Conservation (phyloP, 495 filamentous ascomycete species). For the Margaritispora aquatica region DNA sequence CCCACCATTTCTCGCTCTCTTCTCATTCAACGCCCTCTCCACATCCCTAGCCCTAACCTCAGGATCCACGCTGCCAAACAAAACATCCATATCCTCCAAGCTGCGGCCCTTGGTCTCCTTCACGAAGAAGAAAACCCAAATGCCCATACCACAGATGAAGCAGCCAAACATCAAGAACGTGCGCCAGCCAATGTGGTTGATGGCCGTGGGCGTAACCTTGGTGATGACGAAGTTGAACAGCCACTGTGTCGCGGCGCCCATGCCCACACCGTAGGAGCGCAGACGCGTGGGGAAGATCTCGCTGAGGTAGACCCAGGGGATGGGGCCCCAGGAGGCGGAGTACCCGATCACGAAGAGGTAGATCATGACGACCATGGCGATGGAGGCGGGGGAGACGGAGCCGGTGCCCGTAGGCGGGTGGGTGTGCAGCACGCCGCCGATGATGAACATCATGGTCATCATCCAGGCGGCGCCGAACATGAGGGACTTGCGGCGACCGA, state of each 20-base stretch:
- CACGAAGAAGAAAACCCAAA: conserved; percentile 35
- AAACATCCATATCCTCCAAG: conserved; percentile 25
- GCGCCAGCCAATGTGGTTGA: conserved; percentile 43
- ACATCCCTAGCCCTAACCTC: conserved; percentile 32
- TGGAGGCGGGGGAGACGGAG: conserved; percentile 28
- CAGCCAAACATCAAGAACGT: conserved; percentile 53
- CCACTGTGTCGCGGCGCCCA: conserved; percentile 47
- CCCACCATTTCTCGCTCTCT: conserved; percentile 10
- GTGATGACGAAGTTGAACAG: conserved; percentile 51
- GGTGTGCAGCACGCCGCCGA: conserved; percentile 16
- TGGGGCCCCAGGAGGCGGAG: conserved; percentile 45
- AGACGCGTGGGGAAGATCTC: conserved; percentile 49
- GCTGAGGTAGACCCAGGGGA: conserved; percentile 43
- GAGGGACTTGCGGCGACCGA: conserved; percentile 21
- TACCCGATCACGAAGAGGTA: conserved; percentile 43
- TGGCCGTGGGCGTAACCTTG: conserved; percentile 44
- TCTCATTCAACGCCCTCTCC: conserved; percentile 37
- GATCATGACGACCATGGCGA: conserved; percentile 44
- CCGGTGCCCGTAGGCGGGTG: conserved; percentile 14
- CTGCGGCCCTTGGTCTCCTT: conserved; percentile 34
- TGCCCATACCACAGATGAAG: conserved; percentile 35
- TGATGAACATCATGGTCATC: conserved; percentile 21
- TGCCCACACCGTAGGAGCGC: conserved; percentile 39
- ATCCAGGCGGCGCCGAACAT: conserved; percentile 19
- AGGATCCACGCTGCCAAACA: conserved; percentile 37